Conservation (phyloP, 164 flowering plant genomes). For the Cinnamomum chago region DNA sequence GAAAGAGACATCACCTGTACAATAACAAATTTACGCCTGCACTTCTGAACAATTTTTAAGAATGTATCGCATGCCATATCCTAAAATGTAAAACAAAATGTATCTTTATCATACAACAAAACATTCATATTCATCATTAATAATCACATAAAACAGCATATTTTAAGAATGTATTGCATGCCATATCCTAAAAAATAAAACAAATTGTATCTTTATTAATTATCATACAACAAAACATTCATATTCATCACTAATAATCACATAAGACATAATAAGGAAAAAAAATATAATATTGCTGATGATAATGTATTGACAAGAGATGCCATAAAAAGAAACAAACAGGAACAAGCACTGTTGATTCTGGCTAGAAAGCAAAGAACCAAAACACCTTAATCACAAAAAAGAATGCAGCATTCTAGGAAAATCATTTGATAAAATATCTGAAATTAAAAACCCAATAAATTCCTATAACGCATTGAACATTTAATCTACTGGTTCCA, state of each 20-base stretch:
- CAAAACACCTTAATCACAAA: background rate
- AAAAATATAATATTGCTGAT: no score
- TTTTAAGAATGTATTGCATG: slow-evolving; percentile 67
- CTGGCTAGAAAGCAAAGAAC: background rate
- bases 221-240: background rate
- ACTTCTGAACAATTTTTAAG: slow-evolving; percentile 96
- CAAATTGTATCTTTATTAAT: background rate
- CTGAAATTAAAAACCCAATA: no score
- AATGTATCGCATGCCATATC: slow-evolving; percentile 99
- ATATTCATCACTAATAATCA: background rate
- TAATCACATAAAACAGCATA: background rate
- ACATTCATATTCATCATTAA: background rate
- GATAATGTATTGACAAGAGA: no score
- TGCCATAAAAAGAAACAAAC: no score
- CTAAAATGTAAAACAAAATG: slow-evolving; percentile 31
- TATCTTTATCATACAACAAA: background rate
- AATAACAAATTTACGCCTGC: slow-evolving; percentile 95
- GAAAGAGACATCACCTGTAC: slow-evolving; percentile 52
- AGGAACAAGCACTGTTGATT: no score
- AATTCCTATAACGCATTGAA: no score
- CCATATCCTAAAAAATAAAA: slow-evolving; percentile 76
- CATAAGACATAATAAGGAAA: background rate
- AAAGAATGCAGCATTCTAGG: no score
- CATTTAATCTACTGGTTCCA: no score
- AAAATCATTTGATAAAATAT: no score